phyloP scores from a whole-genome alignment of 2,329 filamentous ascomycete genomes.

The Cladosporium velox region DNA sequence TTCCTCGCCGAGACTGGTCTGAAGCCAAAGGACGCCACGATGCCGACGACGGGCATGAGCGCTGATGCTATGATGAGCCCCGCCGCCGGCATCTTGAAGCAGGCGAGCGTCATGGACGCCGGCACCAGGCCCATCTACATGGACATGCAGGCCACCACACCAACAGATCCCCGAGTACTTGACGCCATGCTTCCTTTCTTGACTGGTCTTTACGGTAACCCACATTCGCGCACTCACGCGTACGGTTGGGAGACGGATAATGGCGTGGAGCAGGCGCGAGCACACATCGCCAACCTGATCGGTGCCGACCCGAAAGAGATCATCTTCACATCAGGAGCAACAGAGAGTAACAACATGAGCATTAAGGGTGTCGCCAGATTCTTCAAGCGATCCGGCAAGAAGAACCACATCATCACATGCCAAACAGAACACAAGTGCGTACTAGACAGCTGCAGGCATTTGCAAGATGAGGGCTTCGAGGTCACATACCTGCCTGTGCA shows the following conservation, averaged over 20 bases:
- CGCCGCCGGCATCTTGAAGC: conserved; percentile 76
- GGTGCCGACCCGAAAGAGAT: conserved; percentile 97
- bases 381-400: conserved; percentile 89
- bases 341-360: conserved; percentile 99
- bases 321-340: conserved; percentile 96
- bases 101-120: conserved; percentile 90
- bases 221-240: conserved; percentile 93
- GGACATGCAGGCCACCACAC: conserved; percentile 97
- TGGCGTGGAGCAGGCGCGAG: conserved; percentile 83
- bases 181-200: conserved; percentile 97
- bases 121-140: conserved; percentile 94
- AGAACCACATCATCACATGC: conserved; percentile 96
- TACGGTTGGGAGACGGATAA: conserved; percentile 99
- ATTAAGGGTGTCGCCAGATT: conserved; percentile 97
- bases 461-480: conserved; percentile 95
- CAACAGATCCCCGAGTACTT: conserved; percentile 88
- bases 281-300: conserved; percentile 81
- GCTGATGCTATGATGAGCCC: conserved; percentile 72
- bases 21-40: conserved; percentile 57
- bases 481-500: conserved; percentile 95
- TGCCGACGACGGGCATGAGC: conserved; percentile 60
- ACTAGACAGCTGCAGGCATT: conserved; percentile 91
- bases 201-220: conserved; percentile 92
- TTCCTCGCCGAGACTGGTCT: conserved; percentile 64
- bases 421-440: conserved; percentile 99